A percentile compares a stretch with the other conserved stretches of the same genome.
Evolutionary conservation across 345 rosid genomes (phyloP).

Genomic region (Gossypioides kirkii): DNA sequence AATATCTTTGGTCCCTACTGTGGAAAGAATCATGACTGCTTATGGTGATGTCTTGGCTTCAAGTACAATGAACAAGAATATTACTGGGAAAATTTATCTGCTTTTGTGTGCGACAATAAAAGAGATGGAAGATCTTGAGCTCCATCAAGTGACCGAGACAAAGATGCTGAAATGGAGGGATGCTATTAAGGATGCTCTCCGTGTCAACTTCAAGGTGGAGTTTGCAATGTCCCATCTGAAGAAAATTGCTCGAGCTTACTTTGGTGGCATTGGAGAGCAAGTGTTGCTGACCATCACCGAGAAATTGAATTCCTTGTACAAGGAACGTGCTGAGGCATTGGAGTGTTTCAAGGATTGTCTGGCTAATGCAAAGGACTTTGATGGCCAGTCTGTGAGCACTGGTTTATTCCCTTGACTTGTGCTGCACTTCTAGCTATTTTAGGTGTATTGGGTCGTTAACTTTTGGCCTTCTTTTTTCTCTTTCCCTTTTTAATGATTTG

Average conservation of each 20-base stretch:
- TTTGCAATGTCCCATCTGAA: slow-evolving; percentile 13
- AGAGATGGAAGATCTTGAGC: slow-evolving; percentile 3
- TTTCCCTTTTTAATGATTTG: background rate
- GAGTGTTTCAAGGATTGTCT: background rate
- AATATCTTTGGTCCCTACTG: slow-evolving; percentile 9
- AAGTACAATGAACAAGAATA: background rate
- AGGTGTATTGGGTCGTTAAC: background rate
- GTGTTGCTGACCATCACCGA: background rate
- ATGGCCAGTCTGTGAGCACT: background rate
- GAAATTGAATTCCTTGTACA: background rate
- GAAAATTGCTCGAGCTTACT: slow-evolving; percentile 7
- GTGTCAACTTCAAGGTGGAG: background rate
- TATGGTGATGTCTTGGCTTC: background rate
- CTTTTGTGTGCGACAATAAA: background rate
- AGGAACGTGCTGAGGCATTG: background rate
- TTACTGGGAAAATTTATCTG: background rate
- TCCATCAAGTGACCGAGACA: background rate
- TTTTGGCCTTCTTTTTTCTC: background rate
- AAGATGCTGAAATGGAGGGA: slow-evolving; percentile 14
- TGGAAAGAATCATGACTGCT: background rate
- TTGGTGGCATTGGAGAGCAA: background rate
- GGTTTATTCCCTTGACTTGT: background rate
- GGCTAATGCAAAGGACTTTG: background rate
- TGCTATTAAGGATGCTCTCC: slow-evolving; percentile 15
- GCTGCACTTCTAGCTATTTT: background rate